Percentiles rank a stretch among this genome's conserved stretches.
Evolutionary conservation across 139 green algal genomes (phyloP).

Genomic region (Zygnema circumcarinatum): DNA sequence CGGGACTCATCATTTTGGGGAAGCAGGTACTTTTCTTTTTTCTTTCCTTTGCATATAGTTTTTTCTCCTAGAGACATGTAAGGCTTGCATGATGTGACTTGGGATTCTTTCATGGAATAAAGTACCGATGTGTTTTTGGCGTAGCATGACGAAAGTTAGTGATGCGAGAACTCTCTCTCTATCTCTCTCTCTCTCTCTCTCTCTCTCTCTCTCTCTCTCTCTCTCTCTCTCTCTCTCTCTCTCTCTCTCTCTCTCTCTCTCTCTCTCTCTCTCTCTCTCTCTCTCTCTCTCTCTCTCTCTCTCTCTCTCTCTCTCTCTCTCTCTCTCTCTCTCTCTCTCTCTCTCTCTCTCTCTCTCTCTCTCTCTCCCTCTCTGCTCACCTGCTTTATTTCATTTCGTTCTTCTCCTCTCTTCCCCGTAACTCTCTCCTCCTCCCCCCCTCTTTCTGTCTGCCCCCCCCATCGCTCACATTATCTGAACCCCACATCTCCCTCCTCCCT

Average conservation of each 20-base stretch:
- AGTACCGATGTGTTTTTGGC: too few species aligned
- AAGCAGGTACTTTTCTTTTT: constrained; percentile 48
- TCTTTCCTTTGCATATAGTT: not conserved
- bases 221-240: not conserved
- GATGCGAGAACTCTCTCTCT: too few species aligned
- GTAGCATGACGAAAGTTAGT: too few species aligned
- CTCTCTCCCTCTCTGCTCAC: not conserved
- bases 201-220: not conserved
- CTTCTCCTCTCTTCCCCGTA: not conserved
- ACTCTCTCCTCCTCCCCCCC: not conserved
- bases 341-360: constrained; percentile 9
- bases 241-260: not conserved
- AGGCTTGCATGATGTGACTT: not conserved
- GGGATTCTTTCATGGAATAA: too few species aligned
- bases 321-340: not conserved
- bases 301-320: not conserved
- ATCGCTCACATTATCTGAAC: too few species aligned
- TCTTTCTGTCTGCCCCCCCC: too few species aligned
- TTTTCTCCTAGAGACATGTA: not conserved
- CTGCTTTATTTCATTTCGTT: not conserved
- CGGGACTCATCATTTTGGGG: constrained; percentile 79
- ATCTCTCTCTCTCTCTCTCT: not conserved
- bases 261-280: not conserved
- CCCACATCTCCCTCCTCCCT: not conserved
- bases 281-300: not conserved